Base-by-base conservation (phyloP, 2,329 filamentous ascomycete genomes). In the Didymella exigua region DNA sequence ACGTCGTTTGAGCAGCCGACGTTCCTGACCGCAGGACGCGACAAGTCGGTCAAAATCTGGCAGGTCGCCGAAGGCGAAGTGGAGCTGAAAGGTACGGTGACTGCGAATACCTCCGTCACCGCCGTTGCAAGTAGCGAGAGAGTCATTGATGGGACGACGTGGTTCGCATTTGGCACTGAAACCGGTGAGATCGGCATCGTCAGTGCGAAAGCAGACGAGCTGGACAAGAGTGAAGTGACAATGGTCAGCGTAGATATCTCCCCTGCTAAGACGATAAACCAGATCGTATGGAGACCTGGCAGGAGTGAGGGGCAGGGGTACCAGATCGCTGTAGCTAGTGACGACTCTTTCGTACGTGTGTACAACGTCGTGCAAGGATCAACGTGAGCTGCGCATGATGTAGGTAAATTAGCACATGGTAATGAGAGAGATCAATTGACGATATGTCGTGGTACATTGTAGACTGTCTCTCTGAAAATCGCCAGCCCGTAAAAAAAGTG, bases 11-110 rank as follows among this genome's bases (percentile, higher is more conserved):
- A 69, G 7, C 69, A 72, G 8, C 64, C 75, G 5, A 74, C 82
- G 24, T 99, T 99, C 75, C 89, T 89, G 11, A 99, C 95, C 0
- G 93, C 93, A 1, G 91, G 93, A 3, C 83, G 95, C 65, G 95
- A 99, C 75, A 98, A 96, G 77, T 83, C 82, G 23, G 87, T 96
- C 45, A 86, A 84, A 62, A 70, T 87, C 30, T 88, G 85, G 85
- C 70, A 70, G 37, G 51, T 80, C 4, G 24, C 33, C 0, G 67
- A 66, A 0, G 34, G 46, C 5, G 66, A 61, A 2, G 65, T 65
- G 4, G 43, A 62, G 5, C 54, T 73, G 4, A 68, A 66, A 43
- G 60, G 56, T 1, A 70, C 61, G 1, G 60, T 72, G 8, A n/a
- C 60, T 11, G 62, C 64, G 2, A 59, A 48, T 31, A 62, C 68